phyloP scores from a whole-genome alignment of 257 asterid species.

The Fraxinus americana region DNA sequence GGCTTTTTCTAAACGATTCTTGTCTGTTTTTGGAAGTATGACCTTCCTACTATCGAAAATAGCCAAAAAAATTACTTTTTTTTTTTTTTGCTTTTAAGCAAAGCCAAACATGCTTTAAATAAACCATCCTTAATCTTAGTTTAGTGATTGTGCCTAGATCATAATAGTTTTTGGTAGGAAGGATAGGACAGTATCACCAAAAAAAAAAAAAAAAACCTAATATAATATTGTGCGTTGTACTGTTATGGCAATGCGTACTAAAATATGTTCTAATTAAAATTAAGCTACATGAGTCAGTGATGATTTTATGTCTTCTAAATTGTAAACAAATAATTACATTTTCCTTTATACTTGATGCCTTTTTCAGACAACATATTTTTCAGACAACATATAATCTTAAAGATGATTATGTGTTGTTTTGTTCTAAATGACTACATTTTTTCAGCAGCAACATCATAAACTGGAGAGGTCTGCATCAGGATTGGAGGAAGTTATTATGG shows the following conservation, averaged over 20 bases:
- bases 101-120: no score
- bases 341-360: slow-evolving; percentile 35
- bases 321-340: slow-evolving; percentile 37
- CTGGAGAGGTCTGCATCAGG: slow-evolving; percentile 87
- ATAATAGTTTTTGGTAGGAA: no score
- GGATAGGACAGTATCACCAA: no score
- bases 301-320: slow-evolving; percentile 22
- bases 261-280: not conserved
- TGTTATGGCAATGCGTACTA: not conserved
- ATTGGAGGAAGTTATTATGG: slow-evolving; percentile 96
- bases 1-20: no score
- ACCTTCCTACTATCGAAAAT: no score
- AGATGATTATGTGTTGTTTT: slow-evolving; percentile 56
- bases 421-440: slow-evolving; percentile 29
- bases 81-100: no score
- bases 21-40: no score
- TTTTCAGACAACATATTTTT: slow-evolving; percentile 67
- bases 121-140: no score
- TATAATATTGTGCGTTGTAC: not conserved
- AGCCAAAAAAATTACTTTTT: no score
- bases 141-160: no score
- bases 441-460: slow-evolving; percentile 66
- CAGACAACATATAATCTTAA: slow-evolving; percentile 75
- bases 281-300: not conserved
- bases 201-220: no score